Conservation (phyloP, 768 basidiomycete genomes). For the Leucocoprinus leucothites region DNA sequence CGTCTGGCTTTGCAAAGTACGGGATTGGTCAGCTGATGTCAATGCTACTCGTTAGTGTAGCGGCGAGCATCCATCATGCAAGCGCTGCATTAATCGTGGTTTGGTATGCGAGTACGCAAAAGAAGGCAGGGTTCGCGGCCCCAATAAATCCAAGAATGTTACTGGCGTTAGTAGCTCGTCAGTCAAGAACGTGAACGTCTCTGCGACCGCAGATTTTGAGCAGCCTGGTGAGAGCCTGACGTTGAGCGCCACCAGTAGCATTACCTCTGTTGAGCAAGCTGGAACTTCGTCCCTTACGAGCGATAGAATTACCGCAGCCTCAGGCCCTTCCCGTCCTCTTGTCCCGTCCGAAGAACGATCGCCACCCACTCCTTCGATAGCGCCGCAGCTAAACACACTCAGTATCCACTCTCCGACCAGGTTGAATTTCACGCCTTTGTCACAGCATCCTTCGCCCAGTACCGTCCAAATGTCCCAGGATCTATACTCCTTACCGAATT, state of each 20-base stretch:
- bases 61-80: constrained; percentile 67
- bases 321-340: background rate
- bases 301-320: background rate
- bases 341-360: background rate
- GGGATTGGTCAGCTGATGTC: background rate
- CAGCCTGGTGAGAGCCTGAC: constrained; percentile 17
- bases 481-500: background rate
- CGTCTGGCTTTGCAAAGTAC: constrained; percentile 15
- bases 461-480: constrained; percentile 2
- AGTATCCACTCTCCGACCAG: background rate
- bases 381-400: background rate
- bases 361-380: background rate
- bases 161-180: constrained; percentile 5
- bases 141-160: constrained; percentile 51
- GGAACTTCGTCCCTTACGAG: background rate
- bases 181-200: constrained; percentile 10
- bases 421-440: background rate
- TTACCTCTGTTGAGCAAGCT: constrained; percentile 19
- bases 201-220: constrained; percentile 6
- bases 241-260: constrained; percentile 18
- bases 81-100: constrained; percentile 58
- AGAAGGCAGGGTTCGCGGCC: constrained; percentile 61
- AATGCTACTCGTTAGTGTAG: constrained; percentile 48
- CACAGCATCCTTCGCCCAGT: constrained; percentile 1
- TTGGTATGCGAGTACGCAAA: constrained; percentile 65